phyloP scores from a whole-genome alignment of 768 basidiomycete genomes.

The Boletus insuetus region DNA sequence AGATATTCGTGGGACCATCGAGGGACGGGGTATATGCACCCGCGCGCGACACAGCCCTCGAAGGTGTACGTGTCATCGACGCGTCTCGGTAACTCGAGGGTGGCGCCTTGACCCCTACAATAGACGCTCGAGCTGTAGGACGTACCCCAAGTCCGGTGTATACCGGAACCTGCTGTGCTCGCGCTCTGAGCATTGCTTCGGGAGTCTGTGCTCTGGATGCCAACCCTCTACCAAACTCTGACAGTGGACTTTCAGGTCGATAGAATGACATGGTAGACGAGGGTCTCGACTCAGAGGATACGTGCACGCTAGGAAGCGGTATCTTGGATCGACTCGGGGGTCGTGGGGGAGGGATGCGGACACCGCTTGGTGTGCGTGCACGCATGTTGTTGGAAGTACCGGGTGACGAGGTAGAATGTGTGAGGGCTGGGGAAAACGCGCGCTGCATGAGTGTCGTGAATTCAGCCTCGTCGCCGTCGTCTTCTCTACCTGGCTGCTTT shows the following conservation, averaged over 20 bases:
- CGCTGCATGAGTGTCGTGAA: constrained; percentile 50
- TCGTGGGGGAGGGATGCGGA: constrained; percentile 53
- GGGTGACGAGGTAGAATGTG: constrained; percentile 46
- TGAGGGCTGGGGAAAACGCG: constrained; percentile 56
- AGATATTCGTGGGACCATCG: constrained; percentile 56
- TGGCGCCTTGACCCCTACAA: constrained; percentile 45
- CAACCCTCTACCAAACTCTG: constrained; percentile 31
- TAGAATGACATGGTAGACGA: constrained; percentile 70
- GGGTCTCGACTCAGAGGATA: constrained; percentile 68
- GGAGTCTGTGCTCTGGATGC: constrained; percentile 65
- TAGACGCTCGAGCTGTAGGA: constrained; percentile 38
- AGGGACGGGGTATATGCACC: constrained; percentile 62
- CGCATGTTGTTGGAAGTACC: constrained; percentile 28
- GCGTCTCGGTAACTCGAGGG: constrained; percentile 77
- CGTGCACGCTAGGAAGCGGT: constrained; percentile 70
- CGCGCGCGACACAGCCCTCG: constrained; percentile 62
- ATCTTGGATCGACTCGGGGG: constrained; percentile 85
- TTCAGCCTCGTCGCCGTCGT: constrained; percentile 44
- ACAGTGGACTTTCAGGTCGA: constrained; percentile 51
- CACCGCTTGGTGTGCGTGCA: constrained; percentile 40
- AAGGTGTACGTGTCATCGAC: constrained; percentile 51
- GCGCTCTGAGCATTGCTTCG: constrained; percentile 57
- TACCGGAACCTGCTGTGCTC: constrained; percentile 56
- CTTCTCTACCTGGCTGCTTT: constrained; percentile 43
- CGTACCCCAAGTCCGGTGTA: constrained; percentile 44